These are phyloP conservation scores for Verticillium isaacii DNA, from an alignment of 2,329 filamentous ascomycete genomes.

Conservation along the genomic window DNA sequence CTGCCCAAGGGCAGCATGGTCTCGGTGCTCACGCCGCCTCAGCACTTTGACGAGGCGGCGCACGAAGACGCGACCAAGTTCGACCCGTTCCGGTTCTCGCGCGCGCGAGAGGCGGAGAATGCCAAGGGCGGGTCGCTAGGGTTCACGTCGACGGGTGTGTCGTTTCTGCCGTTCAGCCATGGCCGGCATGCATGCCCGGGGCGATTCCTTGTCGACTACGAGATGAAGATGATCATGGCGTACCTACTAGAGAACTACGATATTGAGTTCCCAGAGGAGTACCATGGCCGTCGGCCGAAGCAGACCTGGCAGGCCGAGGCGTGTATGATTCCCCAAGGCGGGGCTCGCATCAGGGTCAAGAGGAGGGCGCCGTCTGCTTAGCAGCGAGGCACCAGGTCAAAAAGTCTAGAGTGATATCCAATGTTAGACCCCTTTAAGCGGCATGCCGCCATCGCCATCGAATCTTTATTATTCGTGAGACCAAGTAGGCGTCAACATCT, in stretches of 20 bases:
- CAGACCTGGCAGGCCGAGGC: conserved; percentile 12
- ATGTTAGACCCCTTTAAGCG: neutral
- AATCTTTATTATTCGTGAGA: neutral
- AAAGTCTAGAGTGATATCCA: neutral
- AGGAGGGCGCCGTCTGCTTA: neutral
- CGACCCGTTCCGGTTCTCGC: conserved; percentile 36
- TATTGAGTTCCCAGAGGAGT: conserved; percentile 9
- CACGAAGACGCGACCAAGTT: conserved; percentile 30
- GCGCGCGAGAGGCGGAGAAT: conserved; percentile 22
- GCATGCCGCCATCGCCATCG: neutral
- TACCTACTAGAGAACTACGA: conserved; percentile 10
- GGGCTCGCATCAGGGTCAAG: conserved; percentile 7
- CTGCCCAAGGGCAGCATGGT: conserved; percentile 26
- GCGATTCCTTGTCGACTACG: conserved; percentile 23
- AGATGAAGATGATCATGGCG: conserved; percentile 24
- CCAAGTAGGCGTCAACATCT: too few relatives aligned
- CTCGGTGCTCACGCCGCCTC: conserved; percentile 24
- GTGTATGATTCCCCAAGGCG: neutral
- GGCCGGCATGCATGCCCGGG: conserved; percentile 28
- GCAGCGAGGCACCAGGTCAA: neutral
- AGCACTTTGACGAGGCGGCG: conserved; percentile 21
- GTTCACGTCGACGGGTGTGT: conserved; percentile 24
- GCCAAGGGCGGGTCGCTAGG: conserved; percentile 13
- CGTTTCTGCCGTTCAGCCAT: conserved; percentile 28
- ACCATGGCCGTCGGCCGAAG: conserved; percentile 8